Conservation (phyloP, 306 rosid species). For the Trifolium fragiferum region DNA sequence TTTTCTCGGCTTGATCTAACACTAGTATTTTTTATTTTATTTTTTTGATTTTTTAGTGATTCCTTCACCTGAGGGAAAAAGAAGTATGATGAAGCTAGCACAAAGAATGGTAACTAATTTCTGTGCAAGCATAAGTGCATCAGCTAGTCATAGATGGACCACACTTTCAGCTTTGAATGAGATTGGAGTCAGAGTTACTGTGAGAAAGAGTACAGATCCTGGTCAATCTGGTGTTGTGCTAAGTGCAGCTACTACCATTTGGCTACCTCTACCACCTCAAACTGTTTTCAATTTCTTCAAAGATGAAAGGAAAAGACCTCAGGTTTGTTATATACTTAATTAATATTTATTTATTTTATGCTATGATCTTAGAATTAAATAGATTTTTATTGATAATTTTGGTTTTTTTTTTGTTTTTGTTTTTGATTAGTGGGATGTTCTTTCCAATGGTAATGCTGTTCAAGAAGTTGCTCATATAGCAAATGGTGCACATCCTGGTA, state of each 20-base stretch:
- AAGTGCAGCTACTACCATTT: conserved; percentile 89
- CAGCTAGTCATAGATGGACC: conserved; percentile 81
- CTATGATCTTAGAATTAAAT: background rate
- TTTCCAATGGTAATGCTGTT: conserved; percentile 78
- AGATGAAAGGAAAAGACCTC: conserved; percentile 89
- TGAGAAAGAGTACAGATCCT: conserved; percentile 77
- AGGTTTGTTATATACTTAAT: conserved; percentile 50
- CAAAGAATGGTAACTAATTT: conserved; percentile 89
- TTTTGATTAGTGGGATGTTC: conserved; percentile 87
- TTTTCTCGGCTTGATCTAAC: background rate
- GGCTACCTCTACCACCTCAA: conserved; percentile 90
- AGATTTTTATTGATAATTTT: background rate
- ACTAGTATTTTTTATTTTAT: too few species aligned
- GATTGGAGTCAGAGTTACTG: conserved; percentile 78
- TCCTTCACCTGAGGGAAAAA: conserved; percentile 83
- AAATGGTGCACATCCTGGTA: conserved; percentile 91
- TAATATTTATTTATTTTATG: background rate
- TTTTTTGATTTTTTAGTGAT: conserved; percentile 55
- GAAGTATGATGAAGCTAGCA: conserved; percentile 98
- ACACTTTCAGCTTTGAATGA: conserved; percentile 78
- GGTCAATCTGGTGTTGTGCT: conserved; percentile 92
- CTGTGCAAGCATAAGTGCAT: conserved; percentile 81
- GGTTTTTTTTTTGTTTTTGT: background rate
- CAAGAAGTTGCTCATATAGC: conserved; percentile 97
- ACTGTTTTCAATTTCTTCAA: conserved; percentile 86